Evolutionary conservation across 495 filamentous ascomycete species (phyloP).

Genomic region (Hypoxylon fragiforme): DNA sequence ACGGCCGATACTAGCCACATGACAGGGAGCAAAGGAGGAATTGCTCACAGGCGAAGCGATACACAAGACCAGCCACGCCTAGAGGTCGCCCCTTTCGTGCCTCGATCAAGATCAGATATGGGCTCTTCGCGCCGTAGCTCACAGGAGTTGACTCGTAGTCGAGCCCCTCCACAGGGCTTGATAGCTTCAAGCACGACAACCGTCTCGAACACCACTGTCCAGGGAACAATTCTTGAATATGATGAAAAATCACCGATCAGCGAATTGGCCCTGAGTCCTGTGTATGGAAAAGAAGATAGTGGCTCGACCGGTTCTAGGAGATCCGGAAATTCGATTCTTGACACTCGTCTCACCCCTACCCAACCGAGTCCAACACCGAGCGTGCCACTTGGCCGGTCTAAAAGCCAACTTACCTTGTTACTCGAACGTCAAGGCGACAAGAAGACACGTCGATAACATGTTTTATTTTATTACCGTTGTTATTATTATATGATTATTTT

Average conservation of each 20-base stretch:
- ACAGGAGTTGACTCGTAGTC: slow-evolving; percentile 28
- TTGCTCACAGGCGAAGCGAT: slow-evolving; percentile 25
- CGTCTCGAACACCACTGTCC: slow-evolving; percentile 38
- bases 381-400: slow-evolving; percentile 49
- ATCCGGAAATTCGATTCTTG: slow-evolving; percentile 34
- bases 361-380: slow-evolving; percentile 39
- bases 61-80: slow-evolving; percentile 24
- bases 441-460: slow-evolving; percentile 30
- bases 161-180: slow-evolving; percentile 28
- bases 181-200: slow-evolving; percentile 41
- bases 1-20: slow-evolving; percentile 2
- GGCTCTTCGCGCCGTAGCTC: slow-evolving; percentile 25
- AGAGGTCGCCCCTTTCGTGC: slow-evolving; percentile 30
- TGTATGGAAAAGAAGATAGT: slow-evolving; percentile 29
- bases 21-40: slow-evolving; percentile 16
- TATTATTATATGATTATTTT: slow-evolving; percentile 4
- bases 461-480: too few relatives aligned
- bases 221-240: slow-evolving; percentile 41
- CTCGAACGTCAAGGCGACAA: slow-evolving; percentile 46
- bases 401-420: slow-evolving; percentile 55
- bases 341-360: slow-evolving; percentile 44
- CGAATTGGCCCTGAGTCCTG: slow-evolving; percentile 19
- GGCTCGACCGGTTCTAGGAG: slow-evolving; percentile 32
- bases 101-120: slow-evolving; percentile 37
- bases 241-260: slow-evolving; percentile 37